Base-by-base conservation (phyloP, 2,329 filamentous ascomycete genomes). In the Helminthosporium solani region DNA sequence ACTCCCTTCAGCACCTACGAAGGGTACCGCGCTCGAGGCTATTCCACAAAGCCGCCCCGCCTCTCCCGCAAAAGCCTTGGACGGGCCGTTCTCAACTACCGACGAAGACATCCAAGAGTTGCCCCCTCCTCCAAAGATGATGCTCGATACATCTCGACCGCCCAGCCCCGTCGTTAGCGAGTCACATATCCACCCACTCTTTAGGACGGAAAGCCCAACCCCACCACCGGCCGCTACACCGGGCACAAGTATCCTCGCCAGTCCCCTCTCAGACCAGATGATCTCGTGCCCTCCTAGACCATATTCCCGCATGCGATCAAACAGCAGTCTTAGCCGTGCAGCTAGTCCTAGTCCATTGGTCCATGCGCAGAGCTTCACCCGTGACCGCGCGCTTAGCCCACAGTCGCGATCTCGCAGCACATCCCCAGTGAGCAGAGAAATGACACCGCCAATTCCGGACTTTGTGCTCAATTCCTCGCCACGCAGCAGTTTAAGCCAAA, bases 171-270 rank as follows among this genome's bases (percentile, higher is more conserved):
- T 57, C 40, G 55, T 68, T 14, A 77, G 77, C 58, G 85, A 90
- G 64, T 76, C 83, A 3, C 82, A 90, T 61, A 90, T 90, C 36
- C 87, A 91, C 65, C 87, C 87, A 7, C 77, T 91, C 2, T 90
- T 91, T 73, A 79, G 87, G 48, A 84, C 84, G 5, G 85, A 88
- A 61, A 87, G 83, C 33, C 85, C 85, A 0, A 78, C 76, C 1
- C 85, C 86, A 7, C 83, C 86, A 1, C 81, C 86, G 0, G 70
- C 81, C 5, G 59, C 60, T 1, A 87, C 85, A 0, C 83, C 85
- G 0, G 85, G 86, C 0, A 91, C 87, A 0, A 77, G 85, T 14
- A 85, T 91, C 39, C 75, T 83, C 9, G 87, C 86, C 0, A 84
- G 86, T 2, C 86, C 86, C 0, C 79, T 84, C 33, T 84, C 83